A percentile compares a stretch with the other conserved stretches of the same genome.
Conservation (phyloP, 2,329 filamentous ascomycete genomes). For the Biscogniauxia marginata region DNA sequence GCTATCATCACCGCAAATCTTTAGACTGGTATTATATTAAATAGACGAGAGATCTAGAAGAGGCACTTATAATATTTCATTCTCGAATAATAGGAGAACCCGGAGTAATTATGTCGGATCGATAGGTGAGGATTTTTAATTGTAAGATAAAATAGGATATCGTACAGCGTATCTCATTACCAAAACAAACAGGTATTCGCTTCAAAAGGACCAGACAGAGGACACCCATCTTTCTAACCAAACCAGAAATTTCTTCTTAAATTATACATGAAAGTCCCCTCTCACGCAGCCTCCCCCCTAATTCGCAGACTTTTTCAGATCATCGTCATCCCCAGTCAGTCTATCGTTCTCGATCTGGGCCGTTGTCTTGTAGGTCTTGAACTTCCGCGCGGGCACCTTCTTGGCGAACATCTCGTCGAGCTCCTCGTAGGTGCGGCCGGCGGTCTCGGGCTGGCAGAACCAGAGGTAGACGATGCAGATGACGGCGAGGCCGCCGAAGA, state of each 20-base stretch:
- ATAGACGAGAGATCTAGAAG: neutral
- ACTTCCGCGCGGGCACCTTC: constrained; percentile 28
- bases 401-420: constrained; percentile 43
- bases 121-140: neutral
- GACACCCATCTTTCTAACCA: neutral
- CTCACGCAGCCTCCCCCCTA: too few species aligned
- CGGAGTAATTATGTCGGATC: neutral
- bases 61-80: neutral
- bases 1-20: too few species aligned
- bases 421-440: constrained; percentile 44
- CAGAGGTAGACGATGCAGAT: constrained; percentile 39
- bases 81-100: neutral
- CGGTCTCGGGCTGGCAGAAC: constrained; percentile 52
- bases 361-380: constrained; percentile 13
- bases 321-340: neutral
- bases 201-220: neutral
- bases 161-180: neutral
- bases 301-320: neutral
- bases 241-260: too few species aligned
- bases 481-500: constrained; percentile 38
- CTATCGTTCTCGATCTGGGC: neutral
- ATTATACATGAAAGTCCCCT: too few species aligned
- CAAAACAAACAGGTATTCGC: neutral
- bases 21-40: too few species aligned
- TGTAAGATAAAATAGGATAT: neutral